Evolutionary conservation across 768 basidiomycete species (phyloP).

Genomic region (Botryobasidium botryosum): DNA sequence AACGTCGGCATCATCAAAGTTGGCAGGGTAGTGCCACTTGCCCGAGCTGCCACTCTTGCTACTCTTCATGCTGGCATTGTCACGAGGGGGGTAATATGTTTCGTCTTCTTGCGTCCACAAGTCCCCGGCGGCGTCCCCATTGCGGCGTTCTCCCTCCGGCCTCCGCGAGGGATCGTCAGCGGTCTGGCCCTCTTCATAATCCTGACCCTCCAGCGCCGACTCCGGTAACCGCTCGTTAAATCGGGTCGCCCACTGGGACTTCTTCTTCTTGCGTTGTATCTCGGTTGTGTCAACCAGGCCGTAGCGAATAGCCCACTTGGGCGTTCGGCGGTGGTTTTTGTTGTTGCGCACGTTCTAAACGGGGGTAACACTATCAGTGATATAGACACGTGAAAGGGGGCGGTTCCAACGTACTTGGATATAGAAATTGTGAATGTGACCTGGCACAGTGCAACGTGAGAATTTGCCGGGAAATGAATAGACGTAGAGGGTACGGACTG

Average conservation of each 20-base stretch:
- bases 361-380: conserved; percentile 11
- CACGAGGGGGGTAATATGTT: conserved; percentile 40
- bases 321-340: conserved; percentile 81
- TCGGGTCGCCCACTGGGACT: conserved; percentile 73
- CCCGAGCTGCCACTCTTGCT: conserved; percentile 26
- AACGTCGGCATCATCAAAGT: conserved; percentile 43
- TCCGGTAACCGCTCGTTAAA: conserved; percentile 66
- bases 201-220: conserved; percentile 51
- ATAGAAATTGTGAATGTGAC: conserved; percentile 87
- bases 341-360: conserved; percentile 86
- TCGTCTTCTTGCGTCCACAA: conserved; percentile 68
- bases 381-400: background rate
- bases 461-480: conserved; percentile 5
- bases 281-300: conserved; percentile 73
- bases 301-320: conserved; percentile 85
- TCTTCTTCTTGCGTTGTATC: conserved; percentile 58
- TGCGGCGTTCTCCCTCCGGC: conserved; percentile 14
- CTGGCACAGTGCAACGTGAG: conserved; percentile 22
- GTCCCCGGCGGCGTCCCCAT: conserved; percentile 24
- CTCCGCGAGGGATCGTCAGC: conserved; percentile 13
- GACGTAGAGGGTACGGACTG: conserved; percentile 27
- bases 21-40: conserved; percentile 76
- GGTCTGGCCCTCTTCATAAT: conserved; percentile 69
- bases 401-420: conserved; percentile 40
- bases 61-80: conserved; percentile 19